Evolutionary conservation across 345 rosid species (phyloP).

Genomic region (Odontarrhena argentea): DNA sequence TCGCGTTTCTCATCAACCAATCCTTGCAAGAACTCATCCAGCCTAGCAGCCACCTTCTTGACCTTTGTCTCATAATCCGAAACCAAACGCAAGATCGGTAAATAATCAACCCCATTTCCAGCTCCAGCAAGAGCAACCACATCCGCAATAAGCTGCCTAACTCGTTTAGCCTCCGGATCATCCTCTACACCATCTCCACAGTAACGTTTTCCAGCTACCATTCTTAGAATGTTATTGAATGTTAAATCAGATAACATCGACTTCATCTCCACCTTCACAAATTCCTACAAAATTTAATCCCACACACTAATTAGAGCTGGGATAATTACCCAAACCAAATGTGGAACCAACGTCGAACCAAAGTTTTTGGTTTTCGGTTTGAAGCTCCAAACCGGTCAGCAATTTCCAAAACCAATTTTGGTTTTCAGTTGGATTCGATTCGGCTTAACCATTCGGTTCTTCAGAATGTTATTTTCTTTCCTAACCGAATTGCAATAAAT

Average conservation of each 20-base stretch:
- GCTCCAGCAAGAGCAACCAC: conserved; percentile 26
- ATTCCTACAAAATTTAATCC: conserved; percentile 22
- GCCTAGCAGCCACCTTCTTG: conserved; percentile 24
- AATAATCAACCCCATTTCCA: conserved; percentile 48
- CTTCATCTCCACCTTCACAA: conserved; percentile 46
- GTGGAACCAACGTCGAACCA: too few relatives aligned
- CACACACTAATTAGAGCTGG: too few relatives aligned
- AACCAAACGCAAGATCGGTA: conserved; percentile 51
- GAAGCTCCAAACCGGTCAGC: too few relatives aligned
- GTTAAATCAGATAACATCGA: conserved; percentile 46
- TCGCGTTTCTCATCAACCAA: conserved; percentile 52
- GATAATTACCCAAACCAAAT: too few relatives aligned
- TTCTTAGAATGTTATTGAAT: conserved; percentile 48
- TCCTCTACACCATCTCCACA: conserved; percentile 49
- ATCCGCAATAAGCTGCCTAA: conserved; percentile 47
- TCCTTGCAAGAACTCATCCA: conserved; percentile 53
- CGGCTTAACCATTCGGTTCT: too few relatives aligned
- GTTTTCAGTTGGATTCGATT: too few relatives aligned
- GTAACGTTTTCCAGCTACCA: conserved; percentile 56
- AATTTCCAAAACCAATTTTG: too few relatives aligned
- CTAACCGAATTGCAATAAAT: too few relatives aligned
- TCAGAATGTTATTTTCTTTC: too few relatives aligned
- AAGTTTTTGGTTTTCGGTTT: too few relatives aligned
- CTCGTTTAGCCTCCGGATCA: conserved; percentile 43
- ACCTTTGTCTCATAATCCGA: conserved; percentile 41